Base-by-base conservation (phyloP, 2,329 filamentous ascomycete genomes). In the Cordyceps sp. region DNA sequence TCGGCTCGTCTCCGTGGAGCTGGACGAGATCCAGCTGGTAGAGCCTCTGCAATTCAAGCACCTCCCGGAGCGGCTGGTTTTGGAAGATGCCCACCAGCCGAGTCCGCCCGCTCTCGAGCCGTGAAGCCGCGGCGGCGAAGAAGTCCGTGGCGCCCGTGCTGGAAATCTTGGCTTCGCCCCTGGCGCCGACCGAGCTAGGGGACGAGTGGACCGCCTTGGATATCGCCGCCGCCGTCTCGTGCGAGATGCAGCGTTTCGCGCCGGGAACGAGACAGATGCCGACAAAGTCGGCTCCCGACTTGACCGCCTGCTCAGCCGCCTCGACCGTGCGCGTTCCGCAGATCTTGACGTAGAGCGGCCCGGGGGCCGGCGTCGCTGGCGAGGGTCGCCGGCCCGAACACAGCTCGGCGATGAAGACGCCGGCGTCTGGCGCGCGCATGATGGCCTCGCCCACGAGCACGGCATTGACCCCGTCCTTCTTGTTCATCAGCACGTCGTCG, bases 361-460 rank as follows among this genome's bases (percentile, higher is more conserved):
- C 54, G 19, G 54, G 40, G 18, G 42, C 47, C n/a, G 47, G 45
- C 20, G 48, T 49, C 32, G 47, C 61, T 32, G 41, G 45, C 14
- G 48, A 41, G 6, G 52, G 44, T 5, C 58, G 48, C 12, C 50
- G 50, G 31, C 71, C 66, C 25, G 82, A 77, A 42, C 93, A 81
- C 17, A 98, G 71, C 45, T 86, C 69, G 22, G 72, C 67, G 48
- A 96, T 92, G 57, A 98, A 98, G 16, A 66, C 61, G 16, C 75
- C 69, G 10, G 85, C 85, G 47, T 96, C 73, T 10, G 78, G 67
- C 3, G 90, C 86, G 37, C 84, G 75, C 88, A 98, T 96, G 41
- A 98, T 73, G 32, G 92, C 83, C 55, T 98, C 90, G 13, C 90
- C 90, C 7, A 98, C 88, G 5, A 98, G 69, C 10, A 98, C 78